Base-by-base conservation (phyloP, 2,329 filamentous ascomycete species). In the Cladosporium sp. region DNA sequence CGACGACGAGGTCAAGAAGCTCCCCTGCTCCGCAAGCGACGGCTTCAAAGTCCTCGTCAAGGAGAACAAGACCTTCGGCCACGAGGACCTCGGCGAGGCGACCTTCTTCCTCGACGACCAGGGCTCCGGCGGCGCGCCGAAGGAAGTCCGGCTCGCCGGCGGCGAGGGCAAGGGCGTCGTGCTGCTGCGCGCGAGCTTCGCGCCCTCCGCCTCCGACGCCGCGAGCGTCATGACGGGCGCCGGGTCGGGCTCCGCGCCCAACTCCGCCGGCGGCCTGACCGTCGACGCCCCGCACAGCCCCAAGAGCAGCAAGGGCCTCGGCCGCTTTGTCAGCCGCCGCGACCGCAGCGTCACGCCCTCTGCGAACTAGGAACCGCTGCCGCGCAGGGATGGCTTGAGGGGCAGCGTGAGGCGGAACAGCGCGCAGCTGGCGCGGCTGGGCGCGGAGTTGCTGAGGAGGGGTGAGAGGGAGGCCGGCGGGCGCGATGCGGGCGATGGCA, bases 71-170 rank as follows among this genome's bases (percentile, higher is more conserved):
- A 87, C 84, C 1, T 92, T 97, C 65, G 86, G 88, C 48, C 86
- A 83, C 54, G 89, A 95, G 66, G 85, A 91, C 52, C 78, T 98
- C 0, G 93, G 93, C 49, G 91, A 97, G 65, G 82, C 82, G 4
- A 68, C 86, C n/a, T 95, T 95, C 73, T 91, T 95, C 66, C 82
- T 98, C n/a, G 89, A 92, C 58, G 92, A 98, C 66, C 79, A 82
- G 58, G 77, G 79, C 8, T 80, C 77, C 1, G 80, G 82, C 2
- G 74, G 77, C 1, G 81, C 81, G 9, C 85, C 92, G 61, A 93
- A 92, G 75, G 76, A 82, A 38, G 72, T 98, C 49, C 79, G 75
- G 33, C 84, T 91, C 22, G 16, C 16, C 16, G 92, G 92, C 10
- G 77, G 74, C 34, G 89, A 89, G 19, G 89, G 87, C 34, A 90